Conservation (phyloP, 495 filamentous ascomycete genomes). For the Tuber brumale region DNA sequence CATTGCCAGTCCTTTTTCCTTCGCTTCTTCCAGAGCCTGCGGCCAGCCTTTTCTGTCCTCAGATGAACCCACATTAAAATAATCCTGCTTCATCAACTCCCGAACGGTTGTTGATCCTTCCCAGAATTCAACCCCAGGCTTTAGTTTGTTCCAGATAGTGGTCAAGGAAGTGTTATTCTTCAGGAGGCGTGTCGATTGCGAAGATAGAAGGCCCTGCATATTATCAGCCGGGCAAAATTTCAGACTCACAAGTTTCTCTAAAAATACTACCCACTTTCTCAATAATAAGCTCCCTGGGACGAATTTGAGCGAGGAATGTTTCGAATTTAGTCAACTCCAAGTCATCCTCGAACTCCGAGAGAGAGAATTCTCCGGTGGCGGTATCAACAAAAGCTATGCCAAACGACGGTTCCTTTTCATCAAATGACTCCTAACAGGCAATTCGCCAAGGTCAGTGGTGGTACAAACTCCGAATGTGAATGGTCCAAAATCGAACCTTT, state of each 20-base stretch:
- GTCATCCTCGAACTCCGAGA: constrained; percentile 88
- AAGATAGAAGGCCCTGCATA: constrained; percentile 55
- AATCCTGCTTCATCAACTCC: constrained; percentile 73
- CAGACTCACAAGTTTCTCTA: background rate
- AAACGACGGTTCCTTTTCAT: constrained; percentile 73
- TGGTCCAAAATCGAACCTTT: constrained; percentile 47
- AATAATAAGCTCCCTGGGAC: constrained; percentile 79
- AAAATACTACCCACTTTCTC: constrained; percentile 59
- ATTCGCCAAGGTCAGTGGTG: constrained; percentile 1
- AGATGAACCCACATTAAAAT: constrained; percentile 62
- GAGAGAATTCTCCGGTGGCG: constrained; percentile 88
- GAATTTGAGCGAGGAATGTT: constrained; percentile 89
- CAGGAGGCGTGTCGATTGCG: constrained; percentile 80
- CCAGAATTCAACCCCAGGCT: constrained; percentile 88
- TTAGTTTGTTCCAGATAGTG: constrained; percentile 92
- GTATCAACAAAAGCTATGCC: constrained; percentile 94
- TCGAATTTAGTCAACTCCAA: constrained; percentile 95
- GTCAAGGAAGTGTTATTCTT: constrained; percentile 92
- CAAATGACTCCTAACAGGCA: constrained; percentile 54
- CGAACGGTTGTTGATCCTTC: constrained; percentile 69
- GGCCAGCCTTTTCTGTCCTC: constrained; percentile 73
- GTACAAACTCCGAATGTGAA: background rate
- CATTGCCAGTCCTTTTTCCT: constrained; percentile 76
- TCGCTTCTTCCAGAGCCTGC: constrained; percentile 60
- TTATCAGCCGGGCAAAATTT: constrained; percentile 5